Evolutionary conservation across 2,329 filamentous ascomycete species (phyloP).

Genomic region (Nemania diffusa): DNA sequence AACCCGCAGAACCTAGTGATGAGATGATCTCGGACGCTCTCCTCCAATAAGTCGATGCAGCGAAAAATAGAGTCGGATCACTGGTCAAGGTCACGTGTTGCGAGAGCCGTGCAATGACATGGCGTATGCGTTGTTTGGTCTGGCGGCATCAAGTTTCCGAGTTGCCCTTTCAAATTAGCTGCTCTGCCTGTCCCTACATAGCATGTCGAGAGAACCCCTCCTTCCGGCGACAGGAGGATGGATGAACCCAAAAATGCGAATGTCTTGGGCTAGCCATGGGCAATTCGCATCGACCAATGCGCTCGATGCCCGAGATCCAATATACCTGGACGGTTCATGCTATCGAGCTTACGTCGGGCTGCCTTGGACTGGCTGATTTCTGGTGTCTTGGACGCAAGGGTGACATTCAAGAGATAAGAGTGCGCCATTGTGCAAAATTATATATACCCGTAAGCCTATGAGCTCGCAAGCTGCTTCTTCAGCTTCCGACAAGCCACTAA

Average conservation of each 20-base stretch:
- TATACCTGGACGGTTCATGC: conserved; percentile 28
- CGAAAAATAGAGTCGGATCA: conserved; percentile 9
- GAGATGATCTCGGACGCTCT: conserved; percentile 6
- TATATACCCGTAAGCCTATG: conserved; percentile 22
- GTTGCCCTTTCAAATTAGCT: conserved; percentile 5
- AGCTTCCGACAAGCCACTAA: conserved; percentile 20
- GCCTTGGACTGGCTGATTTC: background rate
- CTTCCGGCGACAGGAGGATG: conserved; percentile 14
- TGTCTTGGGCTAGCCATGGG: background rate
- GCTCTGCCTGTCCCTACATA: background rate
- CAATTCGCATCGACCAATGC: conserved; percentile 10
- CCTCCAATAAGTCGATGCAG: conserved; percentile 14
- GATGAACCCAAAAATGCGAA: conserved; percentile 1
- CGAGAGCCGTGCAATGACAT: conserved; percentile 20
- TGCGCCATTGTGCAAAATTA: conserved; percentile 20
- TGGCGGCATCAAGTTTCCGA: conserved; percentile 7
- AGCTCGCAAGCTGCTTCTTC: conserved; percentile 21
- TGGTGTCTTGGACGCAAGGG: conserved; percentile 17
- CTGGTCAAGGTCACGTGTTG: conserved; percentile 21
- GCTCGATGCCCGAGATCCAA: conserved; percentile 19
- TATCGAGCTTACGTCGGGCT: conserved; percentile 11
- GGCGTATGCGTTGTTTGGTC: conserved; percentile 6
- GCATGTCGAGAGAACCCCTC: conserved; percentile 11
- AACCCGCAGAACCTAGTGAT: conserved; percentile 2
- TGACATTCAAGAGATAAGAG: conserved; percentile 22